Evolutionary conservation across 257 asterid genomes (phyloP).

Genomic region (Linderniella brevidens): DNA sequence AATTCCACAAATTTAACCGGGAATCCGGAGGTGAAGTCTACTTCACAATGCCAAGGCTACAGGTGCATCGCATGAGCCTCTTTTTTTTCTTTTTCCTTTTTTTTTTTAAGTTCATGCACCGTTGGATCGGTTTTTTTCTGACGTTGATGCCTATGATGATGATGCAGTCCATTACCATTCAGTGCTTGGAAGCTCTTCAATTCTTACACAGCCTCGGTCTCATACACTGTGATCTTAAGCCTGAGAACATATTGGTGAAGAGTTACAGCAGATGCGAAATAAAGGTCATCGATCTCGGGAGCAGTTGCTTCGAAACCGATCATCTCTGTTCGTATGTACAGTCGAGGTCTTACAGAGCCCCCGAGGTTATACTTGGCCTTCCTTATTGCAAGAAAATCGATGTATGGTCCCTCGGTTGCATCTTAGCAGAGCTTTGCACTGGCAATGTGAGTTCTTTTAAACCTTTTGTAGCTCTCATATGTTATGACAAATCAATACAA

Average conservation of each 20-base stretch:
- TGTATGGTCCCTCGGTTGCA: conserved; percentile 98
- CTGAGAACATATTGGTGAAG: conserved; percentile 94
- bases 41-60: conserved; percentile 97
- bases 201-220: conserved; percentile 91
- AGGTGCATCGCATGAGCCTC: conserved; percentile 35
- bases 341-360: conserved; percentile 95
- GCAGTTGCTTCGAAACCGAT: conserved; percentile 94
- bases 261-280: conserved; percentile 99
- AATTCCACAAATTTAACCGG: conserved; percentile 90
- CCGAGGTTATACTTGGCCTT: conserved; percentile 94
- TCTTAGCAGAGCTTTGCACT: conserved; percentile 93
- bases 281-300: conserved; percentile 94
- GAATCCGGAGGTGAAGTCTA: conserved; percentile 99
- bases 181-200: conserved; percentile 94
- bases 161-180: conserved; percentile 85
- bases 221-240: conserved; percentile 96
- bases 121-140: conserved; percentile 17
- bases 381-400: conserved; percentile 90
- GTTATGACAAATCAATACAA: too few relatives aligned
- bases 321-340: conserved; percentile 98
- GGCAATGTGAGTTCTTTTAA: conserved; percentile 63
- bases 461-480: too few relatives aligned
- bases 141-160: conserved; percentile 13
- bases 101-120: conserved; percentile 8
- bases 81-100: conserved; percentile 8